phyloP scores from a whole-genome alignment of 352 stramenopile genomes.

The Phytophthora pistaciae region DNA sequence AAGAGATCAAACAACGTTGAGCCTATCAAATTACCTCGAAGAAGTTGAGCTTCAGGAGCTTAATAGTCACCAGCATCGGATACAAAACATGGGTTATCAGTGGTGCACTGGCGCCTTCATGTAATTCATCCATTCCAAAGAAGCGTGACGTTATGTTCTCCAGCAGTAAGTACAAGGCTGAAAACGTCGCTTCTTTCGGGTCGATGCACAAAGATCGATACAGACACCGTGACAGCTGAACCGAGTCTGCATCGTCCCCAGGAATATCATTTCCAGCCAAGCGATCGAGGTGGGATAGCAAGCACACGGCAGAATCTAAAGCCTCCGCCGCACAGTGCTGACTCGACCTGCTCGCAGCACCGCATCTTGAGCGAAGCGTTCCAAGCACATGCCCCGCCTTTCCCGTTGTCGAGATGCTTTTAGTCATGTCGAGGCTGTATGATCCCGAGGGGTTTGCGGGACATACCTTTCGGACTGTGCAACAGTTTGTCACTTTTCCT shows the following conservation, averaged over 20 bases:
- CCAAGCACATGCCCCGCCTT: conserved; percentile 66
- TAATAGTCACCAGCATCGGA: conserved; percentile 74
- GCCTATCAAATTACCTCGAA: conserved; percentile 71
- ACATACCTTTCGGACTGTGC: conserved; percentile 44
- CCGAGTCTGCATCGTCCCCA: conserved; percentile 74
- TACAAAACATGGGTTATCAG: conserved; percentile 67
- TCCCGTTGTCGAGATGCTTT: conserved; percentile 59
- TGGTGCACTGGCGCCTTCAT: conserved; percentile 22
- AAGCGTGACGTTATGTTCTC: conserved; percentile 47
- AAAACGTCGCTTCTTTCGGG: conserved; percentile 77
- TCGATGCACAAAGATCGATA: conserved; percentile 88
- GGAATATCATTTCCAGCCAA: conserved; percentile 81
- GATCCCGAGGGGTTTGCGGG: conserved; percentile 41
- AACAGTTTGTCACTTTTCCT: conserved; percentile 30
- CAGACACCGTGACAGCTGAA: conserved; percentile 81
- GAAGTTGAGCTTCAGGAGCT: conserved; percentile 88
- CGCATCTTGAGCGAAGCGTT: conserved; percentile 57
- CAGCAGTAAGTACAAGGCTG: conserved; percentile 64
- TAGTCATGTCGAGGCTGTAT: conserved; percentile 57
- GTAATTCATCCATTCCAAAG: conserved; percentile 14
- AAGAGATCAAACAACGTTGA: background rate
- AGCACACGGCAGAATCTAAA: conserved; percentile 72
- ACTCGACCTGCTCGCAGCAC: conserved; percentile 27
- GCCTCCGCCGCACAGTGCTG: conserved; percentile 62
- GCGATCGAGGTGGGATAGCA: conserved; percentile 83